Evolutionary conservation across 2,329 filamentous ascomycete genomes (phyloP), one percentile per base, ranked within the genome.

Genomic region (Lojkania enalia): DNA sequence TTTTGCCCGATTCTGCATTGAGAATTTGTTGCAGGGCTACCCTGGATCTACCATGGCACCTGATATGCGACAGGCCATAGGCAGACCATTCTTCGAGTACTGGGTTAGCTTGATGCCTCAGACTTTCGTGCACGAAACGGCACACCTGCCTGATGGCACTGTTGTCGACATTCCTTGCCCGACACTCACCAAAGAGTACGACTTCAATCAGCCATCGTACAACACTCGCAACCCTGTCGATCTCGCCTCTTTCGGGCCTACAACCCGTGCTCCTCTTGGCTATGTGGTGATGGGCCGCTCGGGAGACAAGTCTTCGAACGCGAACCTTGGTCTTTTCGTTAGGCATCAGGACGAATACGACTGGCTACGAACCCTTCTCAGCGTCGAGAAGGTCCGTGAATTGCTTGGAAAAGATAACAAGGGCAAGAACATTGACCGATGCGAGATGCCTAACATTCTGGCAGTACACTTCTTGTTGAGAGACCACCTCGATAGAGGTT

Each of bases 331-430:
- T 0, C 44, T 74, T 11, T 74, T 69, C 40, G 70, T 73, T 3
- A 64, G 68, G 1, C 52, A 62, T 25, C 52, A 55, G 0, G 70
- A 74, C 20, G 74, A 77, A 52, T 78, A 67, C 49, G 55, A 70
- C 2, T 74, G 71, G 72, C 58, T 74, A 7, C 66, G 64, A 15
- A 55, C 58, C 2, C 69, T 76, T 4, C 58, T 80, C 52, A 76
- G 68, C 0, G 57, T 63, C 6, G 47, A 56, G 3, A 66, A 60
- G 12, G 52, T 78, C 42, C 60, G 64, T n/a, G 52, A 68, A 6
- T 52, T 74, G 35, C 67, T 78, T 1, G 75, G 66, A 0, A 63
- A 73, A 7, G 76, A 79, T 45, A 77, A 72, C 68, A 54, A 69
- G 5, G 67, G 57, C 13, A 48, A 52, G 35, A 45, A 46, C 11